Conservation (phyloP, 306 rosid genomes). For the Cotoneaster glaucophyllus region DNA sequence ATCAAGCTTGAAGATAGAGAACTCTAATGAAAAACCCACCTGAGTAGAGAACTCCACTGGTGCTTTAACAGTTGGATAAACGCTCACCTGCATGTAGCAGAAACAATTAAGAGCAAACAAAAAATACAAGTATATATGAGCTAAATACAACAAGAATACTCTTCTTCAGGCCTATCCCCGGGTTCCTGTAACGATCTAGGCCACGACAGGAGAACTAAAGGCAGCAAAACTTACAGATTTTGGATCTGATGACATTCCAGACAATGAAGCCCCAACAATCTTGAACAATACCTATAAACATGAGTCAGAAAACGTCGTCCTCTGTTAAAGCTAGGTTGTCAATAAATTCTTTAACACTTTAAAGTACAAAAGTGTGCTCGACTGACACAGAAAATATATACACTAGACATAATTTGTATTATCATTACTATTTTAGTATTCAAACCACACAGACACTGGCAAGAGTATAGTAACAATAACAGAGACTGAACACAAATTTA, state of each 20-base stretch:
- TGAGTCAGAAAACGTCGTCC: conserved; percentile 8
- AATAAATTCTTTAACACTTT: neutral
- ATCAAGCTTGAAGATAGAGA: neutral
- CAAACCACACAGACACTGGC: neutral
- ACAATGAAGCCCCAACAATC: conserved; percentile 76
- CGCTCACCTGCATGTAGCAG: conserved; percentile 63
- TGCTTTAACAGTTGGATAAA: conserved; percentile 90
- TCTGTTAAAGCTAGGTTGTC: conserved; percentile 11
- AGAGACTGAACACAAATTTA: neutral
- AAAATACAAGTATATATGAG: conserved; percentile 4
- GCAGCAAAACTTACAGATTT: conserved; percentile 67
- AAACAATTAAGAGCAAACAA: conserved; percentile 15
- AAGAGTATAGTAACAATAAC: neutral
- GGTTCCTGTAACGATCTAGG: neutral
- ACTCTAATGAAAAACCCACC: conserved; percentile 31
- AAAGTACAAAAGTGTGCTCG: neutral
- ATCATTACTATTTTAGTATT: neutral
- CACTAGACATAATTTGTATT: neutral
- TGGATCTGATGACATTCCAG: conserved; percentile 72
- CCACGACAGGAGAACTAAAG: conserved; percentile 1
- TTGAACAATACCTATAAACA: conserved; percentile 67
- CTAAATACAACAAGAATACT: neutral
- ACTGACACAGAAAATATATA: neutral
- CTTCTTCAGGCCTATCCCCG: neutral
- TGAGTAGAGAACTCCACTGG: conserved; percentile 73